Percentiles rank a stretch among this genome's conserved stretches.
These are phyloP conservation scores for Tolypocladium pustulatum DNA, from an alignment of 2,329 filamentous ascomycete genomes.

Conservation along the genomic window DNA sequence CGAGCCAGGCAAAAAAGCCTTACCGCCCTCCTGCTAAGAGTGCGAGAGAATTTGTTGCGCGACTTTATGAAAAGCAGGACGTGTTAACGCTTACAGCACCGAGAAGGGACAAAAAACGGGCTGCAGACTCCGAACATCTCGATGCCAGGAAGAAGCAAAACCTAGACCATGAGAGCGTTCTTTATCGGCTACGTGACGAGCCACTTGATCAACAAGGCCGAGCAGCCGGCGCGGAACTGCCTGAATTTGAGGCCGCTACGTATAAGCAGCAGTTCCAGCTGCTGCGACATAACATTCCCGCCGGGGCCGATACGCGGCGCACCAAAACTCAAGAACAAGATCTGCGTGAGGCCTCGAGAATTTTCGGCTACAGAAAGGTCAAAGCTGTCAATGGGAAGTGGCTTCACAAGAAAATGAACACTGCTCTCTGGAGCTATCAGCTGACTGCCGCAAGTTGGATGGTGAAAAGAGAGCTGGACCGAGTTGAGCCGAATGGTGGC, in stretches of 20 bases:
- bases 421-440: constrained; percentile 35
- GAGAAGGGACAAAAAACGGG: too few species aligned
- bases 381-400: constrained; percentile 1
- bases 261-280: constrained; percentile 1
- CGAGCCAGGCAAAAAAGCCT: too few species aligned
- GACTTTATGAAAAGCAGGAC: too few species aligned
- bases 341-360: constrained; percentile 2
- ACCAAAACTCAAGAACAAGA: constrained; percentile 6
- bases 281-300: constrained; percentile 5
- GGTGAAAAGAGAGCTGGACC: constrained; percentile 34
- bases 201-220: too few species aligned
- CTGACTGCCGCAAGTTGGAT: constrained; percentile 43
- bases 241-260: neutral
- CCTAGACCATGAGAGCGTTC: too few species aligned
- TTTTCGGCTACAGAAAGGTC: constrained; percentile 12
- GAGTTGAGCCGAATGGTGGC: constrained; percentile 40
- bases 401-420: constrained; percentile 9
- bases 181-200: neutral
- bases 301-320: constrained; percentile 6
- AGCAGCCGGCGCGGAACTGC: neutral
- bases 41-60: too few species aligned
- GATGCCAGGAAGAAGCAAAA: neutral
- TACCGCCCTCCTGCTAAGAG: too few species aligned
- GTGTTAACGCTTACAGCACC: too few species aligned
- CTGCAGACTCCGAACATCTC: too few species aligned